Conservation (phyloP, 257 asterid species). For the Lycium barbarum region DNA sequence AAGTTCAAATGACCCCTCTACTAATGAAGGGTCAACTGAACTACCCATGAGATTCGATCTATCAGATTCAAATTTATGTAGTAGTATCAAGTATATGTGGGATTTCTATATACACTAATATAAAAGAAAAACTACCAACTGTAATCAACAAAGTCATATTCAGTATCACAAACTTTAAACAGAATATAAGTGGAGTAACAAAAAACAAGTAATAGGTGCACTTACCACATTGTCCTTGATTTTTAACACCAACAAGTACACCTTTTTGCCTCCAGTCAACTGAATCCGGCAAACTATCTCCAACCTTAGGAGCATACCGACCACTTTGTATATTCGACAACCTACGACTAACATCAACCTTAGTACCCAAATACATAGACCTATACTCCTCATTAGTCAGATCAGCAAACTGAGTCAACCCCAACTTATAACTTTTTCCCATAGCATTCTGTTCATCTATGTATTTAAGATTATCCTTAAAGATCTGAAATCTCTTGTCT, state of each 20-base stretch:
- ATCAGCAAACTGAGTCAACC: constrained; percentile 80
- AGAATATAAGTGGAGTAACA: not conserved
- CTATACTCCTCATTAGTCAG: constrained; percentile 76
- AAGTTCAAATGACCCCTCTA: not conserved
- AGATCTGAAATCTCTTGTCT: constrained; percentile 68
- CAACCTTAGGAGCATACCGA: constrained; percentile 51
- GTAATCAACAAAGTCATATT: not conserved
- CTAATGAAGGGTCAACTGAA: not conserved
- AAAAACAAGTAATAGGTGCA: not conserved
- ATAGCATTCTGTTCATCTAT: constrained; percentile 66
- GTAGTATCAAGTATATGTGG: no score
- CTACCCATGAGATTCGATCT: not conserved
- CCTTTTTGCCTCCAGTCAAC: constrained; percentile 83
- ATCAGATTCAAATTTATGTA: not conserved
- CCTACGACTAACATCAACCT: constrained; percentile 44
- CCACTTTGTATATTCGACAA: constrained; percentile 42
- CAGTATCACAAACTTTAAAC: not conserved
- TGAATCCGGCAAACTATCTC: constrained; percentile 73
- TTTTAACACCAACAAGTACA: constrained; percentile 68
- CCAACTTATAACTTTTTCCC: constrained; percentile 60
- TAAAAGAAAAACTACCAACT: not conserved
- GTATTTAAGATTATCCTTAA: constrained; percentile 72
- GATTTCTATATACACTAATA: not conserved
- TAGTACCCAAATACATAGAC: constrained; percentile 54
- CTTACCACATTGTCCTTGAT: constrained; percentile 86